phyloP scores from a whole-genome alignment of 257 asterid species.

The Nyctanthes arbortristis region DNA sequence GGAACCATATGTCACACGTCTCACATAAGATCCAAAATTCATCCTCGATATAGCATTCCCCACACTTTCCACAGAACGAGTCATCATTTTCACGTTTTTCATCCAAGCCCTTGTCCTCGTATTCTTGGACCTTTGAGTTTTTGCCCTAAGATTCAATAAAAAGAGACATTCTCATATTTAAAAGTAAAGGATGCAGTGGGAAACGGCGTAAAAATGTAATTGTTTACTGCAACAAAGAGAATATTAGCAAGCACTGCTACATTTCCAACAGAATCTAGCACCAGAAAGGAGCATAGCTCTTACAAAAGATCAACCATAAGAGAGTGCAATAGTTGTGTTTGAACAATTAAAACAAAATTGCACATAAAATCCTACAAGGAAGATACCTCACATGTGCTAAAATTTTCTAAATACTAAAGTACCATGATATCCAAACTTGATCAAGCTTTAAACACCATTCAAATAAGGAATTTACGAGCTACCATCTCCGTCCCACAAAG shows the following conservation, averaged over 20 bases:
- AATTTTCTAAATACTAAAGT: not conserved
- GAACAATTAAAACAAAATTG: not conserved
- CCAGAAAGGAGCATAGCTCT: not conserved
- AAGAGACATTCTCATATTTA: not conserved
- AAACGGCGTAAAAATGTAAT: not conserved
- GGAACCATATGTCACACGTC: constrained; percentile 82
- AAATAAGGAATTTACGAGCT: not conserved
- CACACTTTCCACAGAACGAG: constrained; percentile 76
- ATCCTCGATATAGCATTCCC: constrained; percentile 57
- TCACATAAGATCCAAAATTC: constrained; percentile 86
- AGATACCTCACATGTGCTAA: not conserved
- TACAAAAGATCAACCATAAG: not conserved
- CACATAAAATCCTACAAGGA: not conserved
- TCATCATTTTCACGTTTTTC: constrained; percentile 48
- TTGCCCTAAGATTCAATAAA: constrained; percentile 33
- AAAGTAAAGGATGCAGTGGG: not conserved
- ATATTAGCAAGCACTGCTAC: not conserved
- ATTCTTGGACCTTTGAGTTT: constrained; percentile 30
- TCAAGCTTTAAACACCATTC: not conserved
- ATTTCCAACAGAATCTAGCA: not conserved
- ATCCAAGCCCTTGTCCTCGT: constrained; percentile 36
- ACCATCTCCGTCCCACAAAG: no score
- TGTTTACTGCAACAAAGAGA: not conserved
- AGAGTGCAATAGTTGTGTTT: not conserved
- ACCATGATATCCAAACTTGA: not conserved